Conservation (phyloP, 192 early-diverging fungal species). For the Kappamyces sp. region DNA sequence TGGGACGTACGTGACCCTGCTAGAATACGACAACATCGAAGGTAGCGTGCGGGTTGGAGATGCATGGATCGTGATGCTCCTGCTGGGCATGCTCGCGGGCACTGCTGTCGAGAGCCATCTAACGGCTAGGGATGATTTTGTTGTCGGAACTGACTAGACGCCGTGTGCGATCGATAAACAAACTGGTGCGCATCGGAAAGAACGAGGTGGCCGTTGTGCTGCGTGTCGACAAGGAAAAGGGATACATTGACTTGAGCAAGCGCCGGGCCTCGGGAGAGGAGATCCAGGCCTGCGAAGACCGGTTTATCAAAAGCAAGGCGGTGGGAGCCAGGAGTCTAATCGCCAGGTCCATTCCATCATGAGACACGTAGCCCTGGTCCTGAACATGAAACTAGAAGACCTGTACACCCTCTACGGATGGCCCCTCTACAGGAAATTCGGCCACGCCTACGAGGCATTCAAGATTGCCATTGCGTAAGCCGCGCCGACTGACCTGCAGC, state of each 20-base stretch:
- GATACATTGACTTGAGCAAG: slow-evolving; percentile 98
- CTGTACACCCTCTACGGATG: slow-evolving; percentile 82
- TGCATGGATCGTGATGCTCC: too few relatives aligned
- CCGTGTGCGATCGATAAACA: slow-evolving; percentile 95
- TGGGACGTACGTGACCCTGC: slow-evolving; percentile 90
- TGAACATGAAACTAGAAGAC: slow-evolving; percentile 71
- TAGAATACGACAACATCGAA: slow-evolving; percentile 96
- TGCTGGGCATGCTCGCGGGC: too few relatives aligned
- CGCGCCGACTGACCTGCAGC: slow-evolving; percentile 34
- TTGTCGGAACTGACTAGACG: slow-evolving; percentile 86
- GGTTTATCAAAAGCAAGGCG: slow-evolving; percentile 88
- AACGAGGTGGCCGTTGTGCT: slow-evolving; percentile 91
- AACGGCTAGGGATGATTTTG: slow-evolving; percentile 71
- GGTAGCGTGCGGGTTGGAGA: slow-evolving; percentile 18
- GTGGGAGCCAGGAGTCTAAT: slow-evolving; percentile 24
- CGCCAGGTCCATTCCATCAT: slow-evolving; percentile 67
- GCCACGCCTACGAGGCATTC: slow-evolving; percentile 96
- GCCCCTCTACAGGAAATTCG: slow-evolving; percentile 93
- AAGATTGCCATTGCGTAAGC: slow-evolving; percentile 80
- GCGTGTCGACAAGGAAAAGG: slow-evolving; percentile 95
- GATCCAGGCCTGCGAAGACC: slow-evolving; percentile 82
- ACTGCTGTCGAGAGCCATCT: background rate
- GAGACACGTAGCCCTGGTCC: slow-evolving; percentile 82
- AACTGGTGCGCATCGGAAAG: slow-evolving; percentile 85
- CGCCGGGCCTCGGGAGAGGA: slow-evolving; percentile 86